phyloP scores from a whole-genome alignment of 768 basidiomycete genomes.

The Hysterangium stoloniferum region DNA sequence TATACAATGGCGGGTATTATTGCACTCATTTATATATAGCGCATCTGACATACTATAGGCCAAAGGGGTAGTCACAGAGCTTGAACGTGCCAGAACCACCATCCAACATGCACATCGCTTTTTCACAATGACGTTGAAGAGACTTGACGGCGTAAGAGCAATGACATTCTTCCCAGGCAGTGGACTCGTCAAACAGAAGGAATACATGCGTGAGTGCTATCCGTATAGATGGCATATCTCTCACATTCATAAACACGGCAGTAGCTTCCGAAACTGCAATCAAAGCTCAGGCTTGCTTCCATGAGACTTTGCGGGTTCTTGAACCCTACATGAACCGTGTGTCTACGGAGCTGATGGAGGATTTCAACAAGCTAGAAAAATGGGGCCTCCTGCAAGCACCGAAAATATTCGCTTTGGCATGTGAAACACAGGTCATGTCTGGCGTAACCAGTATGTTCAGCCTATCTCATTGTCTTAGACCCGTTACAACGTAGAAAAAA shows the following conservation, averaged over 20 bases:
- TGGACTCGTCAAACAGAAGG: conserved; percentile 10
- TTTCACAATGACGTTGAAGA: conserved; percentile 1
- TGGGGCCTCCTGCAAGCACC: conserved; percentile 9
- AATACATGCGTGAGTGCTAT: conserved; percentile 9
- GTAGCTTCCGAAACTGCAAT: neutral
- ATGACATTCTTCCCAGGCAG: neutral
- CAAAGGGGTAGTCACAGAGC: neutral
- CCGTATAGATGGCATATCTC: neutral
- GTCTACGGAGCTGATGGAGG: conserved; percentile 2
- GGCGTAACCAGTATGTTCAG: no score
- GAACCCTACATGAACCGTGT: conserved; percentile 1
- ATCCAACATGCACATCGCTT: conserved; percentile 13
- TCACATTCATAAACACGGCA: neutral
- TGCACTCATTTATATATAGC: neutral
- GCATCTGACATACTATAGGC: neutral
- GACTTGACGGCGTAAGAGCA: conserved; percentile 5
- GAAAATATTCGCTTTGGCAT: conserved; percentile 11
- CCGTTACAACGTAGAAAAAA: no score
- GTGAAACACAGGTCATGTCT: neutral
- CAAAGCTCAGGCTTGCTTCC: conserved; percentile 12
- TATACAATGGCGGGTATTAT: neutral
- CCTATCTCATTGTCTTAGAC: no score
- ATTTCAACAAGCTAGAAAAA: conserved; percentile 12
- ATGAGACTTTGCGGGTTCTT: conserved; percentile 11
- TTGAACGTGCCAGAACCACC: conserved; percentile 10